Conservation (phyloP, 208 protist species). For the Trypanosoma caninum region DNA sequence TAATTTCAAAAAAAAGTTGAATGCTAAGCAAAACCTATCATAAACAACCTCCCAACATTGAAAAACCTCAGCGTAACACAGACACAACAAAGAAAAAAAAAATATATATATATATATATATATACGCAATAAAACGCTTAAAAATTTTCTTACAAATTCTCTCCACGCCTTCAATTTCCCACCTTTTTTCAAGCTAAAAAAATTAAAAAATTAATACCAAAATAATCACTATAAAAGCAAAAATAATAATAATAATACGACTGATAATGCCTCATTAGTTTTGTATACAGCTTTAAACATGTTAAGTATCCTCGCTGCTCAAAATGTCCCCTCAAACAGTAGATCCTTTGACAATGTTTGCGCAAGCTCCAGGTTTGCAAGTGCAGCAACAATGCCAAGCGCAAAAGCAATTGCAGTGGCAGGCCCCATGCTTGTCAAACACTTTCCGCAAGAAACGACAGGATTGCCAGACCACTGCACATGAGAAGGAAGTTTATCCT, state of each 20-base stretch:
- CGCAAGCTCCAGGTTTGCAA: conserved; percentile 61
- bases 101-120: not conserved
- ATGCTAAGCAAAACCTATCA: no score
- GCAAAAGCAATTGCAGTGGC: conserved; percentile 85
- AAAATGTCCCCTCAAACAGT: conserved; percentile 47
- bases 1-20: not conserved
- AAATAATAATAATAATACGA: no score
- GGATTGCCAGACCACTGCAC: conserved; percentile 47
- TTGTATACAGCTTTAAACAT: conserved; percentile 8
- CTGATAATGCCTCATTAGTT: not conserved
- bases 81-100: no score
- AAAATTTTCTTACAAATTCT: not conserved
- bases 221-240: conserved; percentile 1
- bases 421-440: conserved; percentile 80
- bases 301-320: conserved; percentile 22
- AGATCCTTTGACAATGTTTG: conserved; percentile 63
- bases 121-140: no score
- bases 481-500: conserved; percentile 59
- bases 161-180: not conserved
- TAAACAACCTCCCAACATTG: not conserved
- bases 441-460: conserved; percentile 79
- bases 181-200: no score
- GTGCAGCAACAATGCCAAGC: conserved; percentile 63
- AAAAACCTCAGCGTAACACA: not conserved
- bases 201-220: no score